Evolutionary conservation across 2,329 filamentous ascomycete species (phyloP).

Genomic region (Colletotrichum horii): DNA sequence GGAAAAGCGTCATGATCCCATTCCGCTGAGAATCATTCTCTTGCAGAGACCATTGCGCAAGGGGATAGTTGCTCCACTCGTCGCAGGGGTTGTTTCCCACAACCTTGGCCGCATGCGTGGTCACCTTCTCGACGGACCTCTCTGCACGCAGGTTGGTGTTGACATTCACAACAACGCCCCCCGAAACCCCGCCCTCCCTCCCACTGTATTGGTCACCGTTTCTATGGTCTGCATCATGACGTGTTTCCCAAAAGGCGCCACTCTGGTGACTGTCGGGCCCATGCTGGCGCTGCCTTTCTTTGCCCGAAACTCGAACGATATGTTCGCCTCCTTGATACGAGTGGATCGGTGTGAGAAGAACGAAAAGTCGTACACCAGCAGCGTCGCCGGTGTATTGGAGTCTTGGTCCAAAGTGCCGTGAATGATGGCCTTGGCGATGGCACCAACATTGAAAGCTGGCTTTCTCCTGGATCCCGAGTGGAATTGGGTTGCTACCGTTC

Average conservation of each 20-base stretch:
- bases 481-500: not conserved
- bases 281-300: not conserved
- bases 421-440: not conserved
- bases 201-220: not conserved
- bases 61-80: not conserved
- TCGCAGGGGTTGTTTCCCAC: not conserved
- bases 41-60: not conserved
- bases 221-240: not conserved
- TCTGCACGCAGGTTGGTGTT: not conserved
- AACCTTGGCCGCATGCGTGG: not conserved
- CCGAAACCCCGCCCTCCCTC: not conserved
- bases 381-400: not conserved
- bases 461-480: not conserved
- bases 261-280: not conserved
- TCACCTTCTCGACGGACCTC: not conserved
- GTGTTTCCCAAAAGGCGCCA: not conserved
- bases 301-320: not conserved
- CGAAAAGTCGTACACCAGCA: not conserved
- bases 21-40: not conserved
- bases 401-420: not conserved
- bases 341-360: not conserved
- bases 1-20: not conserved
- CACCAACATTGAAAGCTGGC: not conserved
- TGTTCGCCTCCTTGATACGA: not conserved
- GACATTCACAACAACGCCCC: not conserved